Conservation (phyloP, 1,139 yeast genomes). For the Yamadazyma diddensiae region DNA sequence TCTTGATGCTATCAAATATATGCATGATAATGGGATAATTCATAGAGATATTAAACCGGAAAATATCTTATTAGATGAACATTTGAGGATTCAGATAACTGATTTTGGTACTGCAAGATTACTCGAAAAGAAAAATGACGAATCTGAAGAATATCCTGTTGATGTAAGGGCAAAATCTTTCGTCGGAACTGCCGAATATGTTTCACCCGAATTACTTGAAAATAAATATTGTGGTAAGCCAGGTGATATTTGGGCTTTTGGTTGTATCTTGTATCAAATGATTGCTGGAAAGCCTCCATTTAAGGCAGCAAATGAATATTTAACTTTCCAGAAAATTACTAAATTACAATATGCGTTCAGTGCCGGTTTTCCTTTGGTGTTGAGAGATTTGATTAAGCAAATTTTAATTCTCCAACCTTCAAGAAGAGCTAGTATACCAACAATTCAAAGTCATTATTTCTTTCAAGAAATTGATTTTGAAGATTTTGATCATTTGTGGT, state of each 20-base stretch:
- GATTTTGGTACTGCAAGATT: conserved; percentile 81
- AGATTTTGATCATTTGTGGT: conserved; percentile 67
- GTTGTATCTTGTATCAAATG: conserved; percentile 75
- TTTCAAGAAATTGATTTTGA: conserved; percentile 67
- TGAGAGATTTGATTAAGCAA: conserved; percentile 48
- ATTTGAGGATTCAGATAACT: conserved; percentile 67
- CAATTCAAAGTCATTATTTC: conserved; percentile 59
- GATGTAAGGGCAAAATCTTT: conserved; percentile 63
- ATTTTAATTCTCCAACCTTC: conserved; percentile 45
- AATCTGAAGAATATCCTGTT: conserved; percentile 39
- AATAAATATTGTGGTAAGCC: conserved; percentile 70
- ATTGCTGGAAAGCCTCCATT: conserved; percentile 79
- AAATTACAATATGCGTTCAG: conserved; percentile 66
- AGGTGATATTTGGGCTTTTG: conserved; percentile 80
- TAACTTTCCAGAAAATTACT: conserved; percentile 53
- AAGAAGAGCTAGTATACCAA: conserved; percentile 35
- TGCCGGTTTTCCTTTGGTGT: conserved; percentile 45
- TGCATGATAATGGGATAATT: conserved; percentile 75
- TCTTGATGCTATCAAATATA: conserved; percentile 61
- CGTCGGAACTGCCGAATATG: conserved; percentile 85
- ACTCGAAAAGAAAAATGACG: conserved; percentile 43
- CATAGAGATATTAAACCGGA: conserved; percentile 82
- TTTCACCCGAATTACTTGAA: conserved; percentile 71
- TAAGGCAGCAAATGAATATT: conserved; percentile 71
- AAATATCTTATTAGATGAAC: conserved; percentile 63